Evolutionary conservation across 768 basidiomycete genomes (phyloP), one percentile per base, ranked within the genome.

Genomic region (Podaxis sp.): DNA sequence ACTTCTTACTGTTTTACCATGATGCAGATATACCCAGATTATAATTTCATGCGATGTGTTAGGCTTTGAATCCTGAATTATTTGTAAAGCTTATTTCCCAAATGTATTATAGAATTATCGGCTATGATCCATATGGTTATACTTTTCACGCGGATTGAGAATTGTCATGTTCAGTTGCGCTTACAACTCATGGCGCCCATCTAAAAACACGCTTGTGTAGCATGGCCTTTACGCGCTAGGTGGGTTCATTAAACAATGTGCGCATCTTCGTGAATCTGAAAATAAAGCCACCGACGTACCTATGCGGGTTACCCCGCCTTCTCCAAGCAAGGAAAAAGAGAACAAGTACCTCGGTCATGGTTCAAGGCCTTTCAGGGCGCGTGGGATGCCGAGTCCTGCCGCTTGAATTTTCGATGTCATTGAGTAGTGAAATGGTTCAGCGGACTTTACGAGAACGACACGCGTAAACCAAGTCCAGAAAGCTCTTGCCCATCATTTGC

Each of bases 21-120:
- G 27, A 21, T 23, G 21, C 3, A 36, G 18, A 47, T 36, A 46
- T 36, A 36, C 16, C 55, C 44, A 46, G 35, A n/a, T 55, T 56
- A 25, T 58, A 55, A 23, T 25, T 32, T 35, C 25, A 44, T 44
- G 28, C 25, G 38, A 25, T 36, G 18, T 1, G 5, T 32, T 50
- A 50, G 28, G 5, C 18, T 27, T n/a, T 50, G 23, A 5, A 10
- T 48, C 2, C 40, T 58, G 57, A 58, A 14, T 58, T 58, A 58
- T 58, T 58, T 50, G 21, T 38, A 58, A 23, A n/a, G 38, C 13
- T 57, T 58, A 58, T 58, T 58, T 16, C 13, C 35, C 36, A 18
- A 23, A 37, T n/a, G 28, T 40, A n/a, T 21, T n/a, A 25, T 21
- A 50, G 47, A 0, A 48, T 58, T 50, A 58, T 47, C 35, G 4